phyloP scores from a whole-genome alignment of 345 rosid species.

The Pugionium dolabratum region DNA sequence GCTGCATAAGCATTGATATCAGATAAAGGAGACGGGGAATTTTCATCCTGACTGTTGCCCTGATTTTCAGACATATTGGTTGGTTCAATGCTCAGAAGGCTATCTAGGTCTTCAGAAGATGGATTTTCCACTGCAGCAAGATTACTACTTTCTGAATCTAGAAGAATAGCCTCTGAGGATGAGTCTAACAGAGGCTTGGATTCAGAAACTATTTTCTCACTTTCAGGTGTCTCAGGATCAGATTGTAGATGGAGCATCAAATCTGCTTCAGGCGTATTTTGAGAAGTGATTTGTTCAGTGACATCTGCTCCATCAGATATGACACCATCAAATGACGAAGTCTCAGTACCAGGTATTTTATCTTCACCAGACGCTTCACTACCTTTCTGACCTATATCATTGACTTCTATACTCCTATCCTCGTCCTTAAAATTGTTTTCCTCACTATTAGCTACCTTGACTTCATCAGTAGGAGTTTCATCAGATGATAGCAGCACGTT shows the following conservation, averaged over 20 bases:
- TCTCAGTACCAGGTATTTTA: slow-evolving; percentile 38
- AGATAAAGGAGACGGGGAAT: slow-evolving; percentile 40
- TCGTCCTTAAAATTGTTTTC: slow-evolving; percentile 37
- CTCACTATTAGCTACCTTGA: slow-evolving; percentile 38
- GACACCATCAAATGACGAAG: slow-evolving; percentile 32
- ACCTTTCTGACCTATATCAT: slow-evolving; percentile 42
- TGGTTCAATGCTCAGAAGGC: slow-evolving; percentile 38
- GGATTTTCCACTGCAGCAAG: slow-evolving; percentile 37
- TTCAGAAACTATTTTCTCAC: slow-evolving; percentile 36
- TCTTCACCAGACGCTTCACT: slow-evolving; percentile 43
- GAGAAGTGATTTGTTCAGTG: slow-evolving; percentile 31
- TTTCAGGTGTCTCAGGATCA: slow-evolving; percentile 35
- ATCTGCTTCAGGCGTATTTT: slow-evolving; percentile 43
- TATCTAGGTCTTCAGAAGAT: slow-evolving; percentile 43
- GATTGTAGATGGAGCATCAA: slow-evolving; percentile 39
- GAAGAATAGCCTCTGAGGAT: slow-evolving; percentile 44
- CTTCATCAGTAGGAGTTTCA: slow-evolving; percentile 41
- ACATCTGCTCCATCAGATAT: slow-evolving; percentile 38
- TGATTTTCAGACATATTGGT: slow-evolving; percentile 38
- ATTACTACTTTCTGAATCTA: slow-evolving; percentile 38
- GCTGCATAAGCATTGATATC: slow-evolving; percentile 29
- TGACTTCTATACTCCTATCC: slow-evolving; percentile 37
- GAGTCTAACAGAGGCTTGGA: slow-evolving; percentile 37
- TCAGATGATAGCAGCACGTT: slow-evolving; percentile 42
- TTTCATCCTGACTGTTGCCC: slow-evolving; percentile 35